Conservation (phyloP, 2,329 filamentous ascomycete genomes). For the Dactylella cylindrospora region DNA sequence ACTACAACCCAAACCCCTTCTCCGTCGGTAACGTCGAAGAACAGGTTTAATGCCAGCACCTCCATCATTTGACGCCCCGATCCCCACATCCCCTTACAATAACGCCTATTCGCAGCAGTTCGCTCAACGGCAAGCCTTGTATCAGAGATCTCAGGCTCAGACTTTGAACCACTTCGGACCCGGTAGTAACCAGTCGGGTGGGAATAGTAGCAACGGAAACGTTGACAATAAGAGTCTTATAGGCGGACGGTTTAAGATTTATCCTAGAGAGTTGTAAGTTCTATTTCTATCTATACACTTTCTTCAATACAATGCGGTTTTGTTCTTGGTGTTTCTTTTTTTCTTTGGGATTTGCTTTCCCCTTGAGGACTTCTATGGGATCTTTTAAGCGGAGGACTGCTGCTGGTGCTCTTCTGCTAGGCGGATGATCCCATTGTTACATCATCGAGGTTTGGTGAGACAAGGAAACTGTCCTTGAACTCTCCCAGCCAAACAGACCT, state of each 20-base stretch:
- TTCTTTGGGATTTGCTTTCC: neutral
- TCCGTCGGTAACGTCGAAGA: too few species aligned
- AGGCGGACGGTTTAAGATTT: conserved; percentile 38
- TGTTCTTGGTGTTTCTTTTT: neutral
- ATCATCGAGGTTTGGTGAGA: conserved; percentile 42
- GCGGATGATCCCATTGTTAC: conserved; percentile 34
- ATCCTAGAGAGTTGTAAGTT: conserved; percentile 42
- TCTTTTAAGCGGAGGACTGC: neutral
- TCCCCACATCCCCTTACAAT: conserved; percentile 39
- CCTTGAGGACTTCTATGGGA: neutral
- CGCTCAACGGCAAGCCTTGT: conserved; percentile 35
- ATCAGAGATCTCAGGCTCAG: conserved; percentile 35
- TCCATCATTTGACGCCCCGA: conserved; percentile 44
- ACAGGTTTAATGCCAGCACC: conserved; percentile 44
- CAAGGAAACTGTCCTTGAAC: too few species aligned
- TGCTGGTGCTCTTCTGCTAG: neutral
- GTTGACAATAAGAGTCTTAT: conserved; percentile 39
- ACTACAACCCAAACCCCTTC: too few species aligned
- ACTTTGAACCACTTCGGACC: conserved; percentile 26
- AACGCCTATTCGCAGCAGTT: conserved; percentile 40
- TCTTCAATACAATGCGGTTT: neutral
- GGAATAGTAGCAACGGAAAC: conserved; percentile 7
- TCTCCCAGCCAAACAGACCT: too few species aligned
- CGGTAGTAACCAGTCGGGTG: conserved; percentile 12
- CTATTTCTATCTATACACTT: too few species aligned